Percentiles rank a stretch among this genome's conserved stretches.
These are phyloP conservation scores for Pythium guiyangense DNA, from an alignment of 352 stramenopile species.

Conservation along the genomic window DNA sequence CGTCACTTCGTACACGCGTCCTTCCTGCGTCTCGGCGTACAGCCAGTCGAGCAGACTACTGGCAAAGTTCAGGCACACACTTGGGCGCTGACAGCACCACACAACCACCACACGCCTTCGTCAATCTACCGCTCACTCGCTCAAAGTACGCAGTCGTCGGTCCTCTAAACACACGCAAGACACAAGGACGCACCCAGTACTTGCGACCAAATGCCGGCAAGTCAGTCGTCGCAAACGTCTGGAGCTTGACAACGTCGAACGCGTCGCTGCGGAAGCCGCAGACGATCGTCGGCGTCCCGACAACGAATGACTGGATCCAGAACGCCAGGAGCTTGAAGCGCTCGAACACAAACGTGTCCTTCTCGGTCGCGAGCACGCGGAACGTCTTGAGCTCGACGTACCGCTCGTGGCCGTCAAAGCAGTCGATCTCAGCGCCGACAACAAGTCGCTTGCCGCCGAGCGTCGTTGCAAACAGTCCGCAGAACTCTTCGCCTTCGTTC, in stretches of 20 bases:
- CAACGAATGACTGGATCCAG: constrained; percentile 82
- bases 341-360: constrained; percentile 72
- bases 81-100: neutral
- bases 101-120: neutral
- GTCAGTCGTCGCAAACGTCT: constrained; percentile 56
- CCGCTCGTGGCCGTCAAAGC: constrained; percentile 22
- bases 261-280: constrained; percentile 66
- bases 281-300: constrained; percentile 65
- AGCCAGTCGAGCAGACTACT: constrained; percentile 62
- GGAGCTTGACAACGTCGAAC: constrained; percentile 57
- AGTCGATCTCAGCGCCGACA: constrained; percentile 70
- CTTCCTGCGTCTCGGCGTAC: constrained; percentile 30
- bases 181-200: constrained; percentile 47
- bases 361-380: constrained; percentile 42
- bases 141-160: neutral
- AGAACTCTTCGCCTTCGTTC: constrained; percentile 70
- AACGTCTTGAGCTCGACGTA: constrained; percentile 81
- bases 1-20: constrained; percentile 36
- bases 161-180: neutral
- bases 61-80: constrained; percentile 69
- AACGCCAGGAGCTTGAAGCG: constrained; percentile 78
- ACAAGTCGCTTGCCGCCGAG: constrained; percentile 47
- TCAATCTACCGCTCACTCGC: neutral
- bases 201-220: constrained; percentile 64
- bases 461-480: constrained; percentile 53